Evolutionary conservation across 2,329 filamentous ascomycete species (phyloP).

Genomic region (Penicillium thymicola): DNA sequence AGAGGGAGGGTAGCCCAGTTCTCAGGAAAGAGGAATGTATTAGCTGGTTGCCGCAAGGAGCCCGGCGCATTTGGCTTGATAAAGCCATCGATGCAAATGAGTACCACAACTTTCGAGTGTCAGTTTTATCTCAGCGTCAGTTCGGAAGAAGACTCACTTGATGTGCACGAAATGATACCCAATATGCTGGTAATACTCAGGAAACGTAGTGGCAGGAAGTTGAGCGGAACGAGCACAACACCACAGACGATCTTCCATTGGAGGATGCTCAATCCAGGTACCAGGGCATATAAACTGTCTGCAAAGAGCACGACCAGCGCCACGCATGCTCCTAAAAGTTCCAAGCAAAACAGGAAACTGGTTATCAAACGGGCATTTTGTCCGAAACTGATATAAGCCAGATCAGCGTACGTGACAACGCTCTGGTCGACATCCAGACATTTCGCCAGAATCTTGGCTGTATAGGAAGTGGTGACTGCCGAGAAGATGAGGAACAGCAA

Average conservation of each 20-base stretch:
- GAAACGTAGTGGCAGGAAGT: slow-evolving; percentile 77
- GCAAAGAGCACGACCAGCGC: slow-evolving; percentile 90
- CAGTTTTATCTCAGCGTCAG: slow-evolving; percentile 17
- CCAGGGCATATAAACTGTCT: slow-evolving; percentile 76
- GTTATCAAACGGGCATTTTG: slow-evolving; percentile 75
- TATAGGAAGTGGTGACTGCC: slow-evolving; percentile 77
- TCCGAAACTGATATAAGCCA: slow-evolving; percentile 89
- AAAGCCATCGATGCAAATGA: slow-evolving; percentile 81
- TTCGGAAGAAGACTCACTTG: slow-evolving; percentile 60
- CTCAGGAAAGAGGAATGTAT: slow-evolving; percentile 75
- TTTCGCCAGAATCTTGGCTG: slow-evolving; percentile 76
- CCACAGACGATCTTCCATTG: slow-evolving; percentile 86
- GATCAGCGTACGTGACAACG: slow-evolving; percentile 89
- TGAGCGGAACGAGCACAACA: slow-evolving; percentile 72
- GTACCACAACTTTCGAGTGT: slow-evolving; percentile 65
- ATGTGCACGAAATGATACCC: slow-evolving; percentile 85
- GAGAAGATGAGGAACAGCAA: slow-evolving; percentile 70
- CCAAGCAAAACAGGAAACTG: slow-evolving; percentile 81
- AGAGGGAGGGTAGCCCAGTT: slow-evolving; percentile 87
- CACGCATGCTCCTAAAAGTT: slow-evolving; percentile 83
- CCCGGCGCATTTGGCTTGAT: slow-evolving; percentile 76
- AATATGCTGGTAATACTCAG: slow-evolving; percentile 88
- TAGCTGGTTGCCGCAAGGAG: slow-evolving; percentile 75
- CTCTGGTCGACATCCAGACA: slow-evolving; percentile 83
- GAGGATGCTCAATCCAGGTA: slow-evolving; percentile 65